A percentile compares a stretch with the other conserved stretches of the same genome.
Conservation (phyloP, 139 green algal genomes). For the Tetraselmis striata region DNA sequence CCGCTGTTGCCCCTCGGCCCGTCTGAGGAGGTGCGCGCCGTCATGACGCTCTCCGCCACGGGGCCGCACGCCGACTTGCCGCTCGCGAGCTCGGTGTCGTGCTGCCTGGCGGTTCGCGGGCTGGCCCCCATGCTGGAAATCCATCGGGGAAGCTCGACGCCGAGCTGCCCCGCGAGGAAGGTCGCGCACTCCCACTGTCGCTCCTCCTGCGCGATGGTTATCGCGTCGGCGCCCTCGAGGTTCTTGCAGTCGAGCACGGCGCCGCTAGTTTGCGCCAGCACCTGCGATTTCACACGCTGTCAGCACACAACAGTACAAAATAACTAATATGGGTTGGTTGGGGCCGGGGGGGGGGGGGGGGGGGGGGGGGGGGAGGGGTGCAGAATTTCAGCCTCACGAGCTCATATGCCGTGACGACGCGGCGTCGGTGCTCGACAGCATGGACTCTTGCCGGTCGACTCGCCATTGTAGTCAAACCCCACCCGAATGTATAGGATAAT, state of each 20-base stretch:
- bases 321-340: no score
- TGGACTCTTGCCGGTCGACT: no score
- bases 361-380: no score
- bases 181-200: background rate
- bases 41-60: background rate
- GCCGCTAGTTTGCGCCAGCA: background rate
- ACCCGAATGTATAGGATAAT: no score
- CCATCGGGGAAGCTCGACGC: background rate
- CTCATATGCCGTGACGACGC: no score
- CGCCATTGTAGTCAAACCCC: no score
- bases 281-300: no score
- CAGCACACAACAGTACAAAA: no score
- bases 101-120: background rate
- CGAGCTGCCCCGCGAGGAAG: background rate
- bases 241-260: background rate
- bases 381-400: no score
- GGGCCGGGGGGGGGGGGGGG: no score
- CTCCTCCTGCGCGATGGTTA: background rate
- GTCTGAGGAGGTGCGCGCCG: no score
- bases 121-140: background rate
- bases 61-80: background rate
- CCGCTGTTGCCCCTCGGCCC: background rate
- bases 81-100: background rate
- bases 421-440: no score
- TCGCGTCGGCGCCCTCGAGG: background rate